Evolutionary conservation across 768 basidiomycete species (phyloP), one percentile per base, ranked within the genome.

Genomic region (Suillus lakei): DNA sequence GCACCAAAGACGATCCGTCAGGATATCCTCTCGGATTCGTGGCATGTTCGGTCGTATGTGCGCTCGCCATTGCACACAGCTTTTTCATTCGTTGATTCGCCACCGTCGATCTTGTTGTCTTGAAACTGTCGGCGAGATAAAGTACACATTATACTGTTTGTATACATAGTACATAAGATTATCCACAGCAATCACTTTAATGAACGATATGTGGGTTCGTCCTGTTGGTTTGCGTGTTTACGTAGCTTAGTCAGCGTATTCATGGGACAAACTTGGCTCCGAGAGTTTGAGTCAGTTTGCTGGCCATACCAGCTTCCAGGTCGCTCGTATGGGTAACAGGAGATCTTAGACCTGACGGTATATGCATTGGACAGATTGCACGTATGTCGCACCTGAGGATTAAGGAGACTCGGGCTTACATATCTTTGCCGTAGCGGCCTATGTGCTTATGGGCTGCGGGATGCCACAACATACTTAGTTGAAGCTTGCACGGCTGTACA

Each of bases 21-120:
- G 92, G 92, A 7, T 93, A 90, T 75, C 86, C 90, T 12, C 78
- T 92, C 36, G 92, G 92, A 32, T 94, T 95, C 73, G 73, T 92
- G 51, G 82, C 83, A 1, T 91, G 90, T 72, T 82, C 89, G 18
- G 84, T 62, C 12, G 85, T 85, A 23, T 91, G 90, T 70, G 84
- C 79, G 30, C 62, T 89, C 16, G 86, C 89, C 4, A 83, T 94
- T 23, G 72, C 85, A n/a, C 88, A 90, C 66, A 92, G 89, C 73
- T 89, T 89, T 76, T 80, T 90, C 73, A 93, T 94, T 71, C 86
- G 89, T 64, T 93, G 71, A 81, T 26, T 38, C 28, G 15, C 36
- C 23, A n/a, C 21, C n/a, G 15, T 60, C 21, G 53, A n/a, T 32
- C 21, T 54, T n/a, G 21, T 34, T 41, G 16, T n/a, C 36, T 56